Conservation (phyloP, 352 stramenopile genomes). For the Pythium insidiosum region DNA sequence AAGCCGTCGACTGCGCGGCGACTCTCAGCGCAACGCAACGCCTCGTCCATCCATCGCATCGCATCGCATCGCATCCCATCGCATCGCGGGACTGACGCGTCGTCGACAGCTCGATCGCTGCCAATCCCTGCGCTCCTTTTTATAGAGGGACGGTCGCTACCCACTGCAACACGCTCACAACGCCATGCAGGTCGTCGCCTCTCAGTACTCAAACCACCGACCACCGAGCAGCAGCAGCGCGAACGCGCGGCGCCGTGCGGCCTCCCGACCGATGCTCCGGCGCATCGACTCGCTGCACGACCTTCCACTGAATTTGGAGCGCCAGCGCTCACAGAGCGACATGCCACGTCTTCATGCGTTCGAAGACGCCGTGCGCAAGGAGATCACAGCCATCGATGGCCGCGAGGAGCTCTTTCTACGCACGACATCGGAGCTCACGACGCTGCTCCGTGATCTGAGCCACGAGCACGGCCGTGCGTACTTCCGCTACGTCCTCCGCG, state of each 20-base stretch:
- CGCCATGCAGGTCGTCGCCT: constrained; percentile 17
- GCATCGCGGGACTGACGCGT: no score
- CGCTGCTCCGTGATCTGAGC: constrained; percentile 61
- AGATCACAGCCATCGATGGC: constrained; percentile 45
- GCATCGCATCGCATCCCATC: no score
- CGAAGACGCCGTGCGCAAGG: constrained; percentile 55
- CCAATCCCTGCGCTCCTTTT: no score
- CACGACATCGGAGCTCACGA: constrained; percentile 60
- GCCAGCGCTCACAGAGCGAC: constrained; percentile 31
- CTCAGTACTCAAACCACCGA: constrained; percentile 13
- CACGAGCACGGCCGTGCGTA: constrained; percentile 64
- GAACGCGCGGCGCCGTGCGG: no score
- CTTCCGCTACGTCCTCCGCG: constrained; percentile 72
- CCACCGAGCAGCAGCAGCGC: constrained; percentile 6
- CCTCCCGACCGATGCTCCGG: constrained; percentile 4
- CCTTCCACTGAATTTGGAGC: constrained; percentile 9
- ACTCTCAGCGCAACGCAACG: no score
- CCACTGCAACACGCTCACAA: no score
- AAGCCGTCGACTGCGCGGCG: no score
- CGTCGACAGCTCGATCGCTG: no score
- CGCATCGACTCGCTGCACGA: constrained; percentile 5
- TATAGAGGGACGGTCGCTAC: no score
- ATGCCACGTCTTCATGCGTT: constrained; percentile 60
- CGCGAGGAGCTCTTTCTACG: constrained; percentile 77
- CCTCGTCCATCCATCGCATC: no score